Evolutionary conservation across 257 asterid species (phyloP), one percentile per base, ranked within the genome.

Genomic region (Capsicum chinense): DNA sequence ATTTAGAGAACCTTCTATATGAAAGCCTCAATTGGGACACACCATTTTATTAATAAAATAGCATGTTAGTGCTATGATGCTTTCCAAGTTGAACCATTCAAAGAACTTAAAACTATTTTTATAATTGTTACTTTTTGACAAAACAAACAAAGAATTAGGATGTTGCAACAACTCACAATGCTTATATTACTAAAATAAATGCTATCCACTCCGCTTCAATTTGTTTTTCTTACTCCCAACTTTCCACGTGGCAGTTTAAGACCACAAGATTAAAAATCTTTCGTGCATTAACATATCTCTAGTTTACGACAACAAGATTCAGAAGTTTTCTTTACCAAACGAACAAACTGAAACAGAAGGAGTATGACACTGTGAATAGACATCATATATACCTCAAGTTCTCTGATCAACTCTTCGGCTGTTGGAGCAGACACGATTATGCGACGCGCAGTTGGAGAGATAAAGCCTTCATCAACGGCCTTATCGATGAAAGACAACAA

Each of bases 391-490:
- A 94, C 98, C 99, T 95, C 99, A 69, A 95, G 99, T 88, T 87
- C 89, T 83, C 87, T 87, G 89, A 92, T 91, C 90, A 92, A 82
- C 86, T 92, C 89, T 85, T 89, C 90, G 80, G 99, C 93, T 0
- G 98, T 91, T 37, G 98, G 98, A 4, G 98, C 97, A 39, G 99
- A 95, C 84, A 95, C 98, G 66, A 95, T 93, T 50, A 95, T 95
- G n/a, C 94, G 91, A 83, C 99, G 98, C 2, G 99, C 94, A 6
- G 85, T 93, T 1, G 98, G 97, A 35, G 99, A 94, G 79, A 95
- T 90, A 84, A 95, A 95, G 89, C 99, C 99, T 94, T 95, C 99
- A 87, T 95, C 99, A 69, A 95, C 97, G 86, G 98, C 99, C 91
- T 91, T 90, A 12, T 92, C 96, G 56, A 92, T 84, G 57, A 92